Base-by-base conservation (phyloP, 139 green algal genomes). In the Dunaliella primolecta region DNA sequence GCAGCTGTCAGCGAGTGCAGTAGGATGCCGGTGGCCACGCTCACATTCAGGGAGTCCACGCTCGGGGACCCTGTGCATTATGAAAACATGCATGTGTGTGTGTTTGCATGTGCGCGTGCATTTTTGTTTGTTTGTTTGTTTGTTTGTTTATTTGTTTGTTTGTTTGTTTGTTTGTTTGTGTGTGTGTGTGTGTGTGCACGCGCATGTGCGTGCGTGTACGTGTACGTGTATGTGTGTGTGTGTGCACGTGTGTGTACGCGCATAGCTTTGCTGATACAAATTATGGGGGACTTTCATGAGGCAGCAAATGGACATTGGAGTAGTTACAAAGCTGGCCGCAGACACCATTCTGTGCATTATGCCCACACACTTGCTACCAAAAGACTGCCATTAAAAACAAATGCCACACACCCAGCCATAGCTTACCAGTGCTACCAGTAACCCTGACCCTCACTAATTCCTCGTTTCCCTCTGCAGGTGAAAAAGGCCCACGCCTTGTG, bases 1-100 rank as follows among this genome's bases (percentile, higher is more conserved):
- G n/a, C n/a, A n/a, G n/a, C n/a, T n/a, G n/a, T n/a, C n/a, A n/a
- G n/a, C n/a, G n/a, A n/a, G 86, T 98, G 96, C 84, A 98, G 87
- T 83, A 98, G 90, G 76, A 98, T 96, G 34, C 96, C 96, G 0
- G 96, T 89, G 0, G 96, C 96, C 23, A 98, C 96, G 82, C 93
- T 97, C 25, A 98, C 96, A 85, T 98, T 98, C 24, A 98, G 84
- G n/a, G 91, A 96, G 76, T 98, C 96, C 29, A 98, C 94, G 33
- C 87, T 84, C 0, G 30, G 72, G n/a, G 29, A n/a, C n/a, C n/a
- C n/a, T n/a, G n/a, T n/a, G n/a, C 46, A 64, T 64, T 64, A 64
- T 25, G 46, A 64, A 15, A 25, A 15, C 46, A 25, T 64, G 46
- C 46, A n/a, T n/a, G n/a, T n/a, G n/a, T n/a, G n/a, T n/a, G 46